A percentile compares a stretch with the other conserved stretches of the same genome.
Evolutionary conservation across 2,329 filamentous ascomycete species (phyloP).

Genomic region (Fusarium anthophilum): DNA sequence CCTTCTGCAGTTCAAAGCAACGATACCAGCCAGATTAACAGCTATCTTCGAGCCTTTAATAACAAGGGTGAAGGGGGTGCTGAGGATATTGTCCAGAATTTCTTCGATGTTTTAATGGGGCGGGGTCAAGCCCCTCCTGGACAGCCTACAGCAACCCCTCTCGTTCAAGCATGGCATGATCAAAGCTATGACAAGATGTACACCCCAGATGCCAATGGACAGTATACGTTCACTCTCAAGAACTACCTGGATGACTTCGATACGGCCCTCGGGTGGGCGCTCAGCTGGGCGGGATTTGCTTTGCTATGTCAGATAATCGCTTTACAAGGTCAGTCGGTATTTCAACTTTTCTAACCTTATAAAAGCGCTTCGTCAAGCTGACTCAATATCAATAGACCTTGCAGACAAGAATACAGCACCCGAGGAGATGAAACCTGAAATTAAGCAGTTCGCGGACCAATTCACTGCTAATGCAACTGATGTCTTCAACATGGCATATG

Average conservation of each 20-base stretch:
- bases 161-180: neutral
- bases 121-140: rapidly evolving
- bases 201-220: rapidly evolving
- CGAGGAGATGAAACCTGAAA: neutral
- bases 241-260: neutral
- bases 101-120: neutral
- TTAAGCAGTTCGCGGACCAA: rapidly evolving
- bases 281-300: neutral
- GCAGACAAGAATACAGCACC: neutral
- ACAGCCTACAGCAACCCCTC: neutral
- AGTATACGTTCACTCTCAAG: rapidly evolving
- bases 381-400: neutral
- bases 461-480: rapidly evolving
- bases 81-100: rapidly evolving
- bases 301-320: neutral
- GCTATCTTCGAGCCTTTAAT: neutral
- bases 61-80: rapidly evolving
- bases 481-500: rapidly evolving
- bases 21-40: rapidly evolving
- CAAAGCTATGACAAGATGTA: neutral
- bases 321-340: rapidly evolving
- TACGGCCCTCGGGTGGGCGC: neutral
- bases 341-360: rapidly evolving
- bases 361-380: rapidly evolving
- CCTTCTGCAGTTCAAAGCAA: neutral